Evolutionary conservation across 2,329 filamentous ascomycete genomes (phyloP).

Genomic region (Aurifilum marmelostoma): DNA sequence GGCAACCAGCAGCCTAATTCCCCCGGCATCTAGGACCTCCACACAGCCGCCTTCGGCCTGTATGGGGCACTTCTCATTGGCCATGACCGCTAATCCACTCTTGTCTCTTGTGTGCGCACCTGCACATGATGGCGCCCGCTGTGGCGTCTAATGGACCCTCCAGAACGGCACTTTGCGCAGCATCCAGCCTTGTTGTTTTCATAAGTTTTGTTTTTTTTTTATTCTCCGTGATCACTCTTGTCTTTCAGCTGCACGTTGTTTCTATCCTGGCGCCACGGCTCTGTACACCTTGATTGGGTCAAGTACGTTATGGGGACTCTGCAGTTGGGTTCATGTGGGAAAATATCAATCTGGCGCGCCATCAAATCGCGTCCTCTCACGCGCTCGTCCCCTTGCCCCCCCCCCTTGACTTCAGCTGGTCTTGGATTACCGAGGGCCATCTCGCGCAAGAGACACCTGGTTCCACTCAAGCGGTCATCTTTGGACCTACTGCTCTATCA

Average conservation of each 20-base stretch:
- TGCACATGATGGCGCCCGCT: not conserved
- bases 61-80: conserved; percentile 9
- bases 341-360: not conserved
- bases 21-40: not conserved
- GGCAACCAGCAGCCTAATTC: not conserved
- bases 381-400: too few relatives aligned
- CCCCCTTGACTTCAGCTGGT: not conserved
- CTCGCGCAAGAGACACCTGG: not conserved
- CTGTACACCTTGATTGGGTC: not conserved
- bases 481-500: not conserved
- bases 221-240: not conserved
- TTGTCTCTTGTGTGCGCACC: too few relatives aligned
- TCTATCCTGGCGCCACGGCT: not conserved
- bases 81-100: not conserved
- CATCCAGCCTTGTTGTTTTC: conserved; percentile 3
- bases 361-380: not conserved
- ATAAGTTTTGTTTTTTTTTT: not conserved
- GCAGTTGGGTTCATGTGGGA: not conserved
- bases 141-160: not conserved
- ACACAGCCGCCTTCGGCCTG: conserved; percentile 6
- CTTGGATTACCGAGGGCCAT: not conserved
- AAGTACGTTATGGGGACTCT: conserved; percentile 1
- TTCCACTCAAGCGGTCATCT: not conserved
- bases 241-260: not conserved
- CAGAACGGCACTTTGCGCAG: not conserved